phyloP scores from a whole-genome alignment of 768 basidiomycete species.

The Phanerodontia chrysosporium region DNA sequence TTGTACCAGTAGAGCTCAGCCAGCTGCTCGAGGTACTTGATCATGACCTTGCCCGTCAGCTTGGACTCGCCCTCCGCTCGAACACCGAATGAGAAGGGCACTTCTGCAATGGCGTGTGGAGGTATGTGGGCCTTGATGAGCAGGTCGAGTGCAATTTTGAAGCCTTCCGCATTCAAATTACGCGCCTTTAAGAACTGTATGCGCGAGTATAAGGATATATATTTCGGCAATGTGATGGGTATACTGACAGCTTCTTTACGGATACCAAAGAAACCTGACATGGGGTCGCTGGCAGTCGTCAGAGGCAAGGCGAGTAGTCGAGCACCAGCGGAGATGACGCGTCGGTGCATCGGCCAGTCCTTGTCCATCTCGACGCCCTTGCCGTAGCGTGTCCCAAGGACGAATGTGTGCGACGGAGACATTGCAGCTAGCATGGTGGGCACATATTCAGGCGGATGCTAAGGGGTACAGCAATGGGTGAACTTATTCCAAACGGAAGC shows the following conservation, averaged over 20 bases:
- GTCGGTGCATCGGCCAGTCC: conserved; percentile 27
- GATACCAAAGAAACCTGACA: conserved; percentile 29
- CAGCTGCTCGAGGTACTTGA: conserved; percentile 26
- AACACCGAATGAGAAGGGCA: conserved; percentile 28
- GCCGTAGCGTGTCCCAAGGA: conserved; percentile 26
- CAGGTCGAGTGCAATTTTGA: conserved; percentile 29
- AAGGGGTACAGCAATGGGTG: no score
- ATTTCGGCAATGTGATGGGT: background rate
- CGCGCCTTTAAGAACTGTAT: conserved; percentile 25
- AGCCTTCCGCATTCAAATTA: conserved; percentile 24
- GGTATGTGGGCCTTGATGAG: conserved; percentile 26
- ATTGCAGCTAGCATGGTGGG: conserved; percentile 24
- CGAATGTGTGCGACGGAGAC: conserved; percentile 20
- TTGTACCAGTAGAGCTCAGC: conserved; percentile 27
- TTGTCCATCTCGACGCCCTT: conserved; percentile 25
- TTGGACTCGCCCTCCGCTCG: conserved; percentile 27
- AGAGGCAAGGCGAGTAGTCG: conserved; percentile 26
- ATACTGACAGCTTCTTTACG: conserved; percentile 23
- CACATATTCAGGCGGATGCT: conserved; percentile 28
- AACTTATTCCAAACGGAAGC: no score
- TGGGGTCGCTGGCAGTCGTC: conserved; percentile 28
- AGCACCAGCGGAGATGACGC: conserved; percentile 26
- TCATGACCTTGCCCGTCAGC: conserved; percentile 28
- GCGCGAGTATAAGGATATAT: background rate
- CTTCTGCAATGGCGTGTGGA: conserved; percentile 23